Evolutionary conservation across 75 land plant species (phyloP).

Genomic region (Selaginella moellendorffii): DNA sequence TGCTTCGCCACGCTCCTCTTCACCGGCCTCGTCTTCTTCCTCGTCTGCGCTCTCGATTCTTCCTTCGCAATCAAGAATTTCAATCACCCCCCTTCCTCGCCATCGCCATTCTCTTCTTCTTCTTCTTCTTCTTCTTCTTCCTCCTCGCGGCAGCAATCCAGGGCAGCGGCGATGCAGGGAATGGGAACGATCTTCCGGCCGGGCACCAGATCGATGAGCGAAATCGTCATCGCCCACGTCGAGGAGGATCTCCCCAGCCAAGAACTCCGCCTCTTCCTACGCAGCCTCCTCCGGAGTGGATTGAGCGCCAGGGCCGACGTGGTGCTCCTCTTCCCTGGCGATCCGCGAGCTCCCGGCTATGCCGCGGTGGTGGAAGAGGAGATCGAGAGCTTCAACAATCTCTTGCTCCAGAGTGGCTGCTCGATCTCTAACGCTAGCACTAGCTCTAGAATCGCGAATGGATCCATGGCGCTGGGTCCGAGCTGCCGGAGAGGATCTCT

Average conservation of each 20-base stretch:
- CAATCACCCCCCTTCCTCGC: not conserved
- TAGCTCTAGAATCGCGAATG: no score
- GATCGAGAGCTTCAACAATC: not conserved
- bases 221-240: constrained; percentile 43
- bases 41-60: not conserved
- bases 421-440: not conserved
- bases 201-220: constrained; percentile 44
- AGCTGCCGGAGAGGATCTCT: no score
- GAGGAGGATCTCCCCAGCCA: constrained; percentile 14
- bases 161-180: constrained; percentile 37
- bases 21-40: not conserved
- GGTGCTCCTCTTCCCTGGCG: constrained; percentile 25
- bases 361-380: not conserved
- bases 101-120: no score
- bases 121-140: no score
- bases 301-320: constrained; percentile 37
- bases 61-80: not conserved
- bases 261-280: constrained; percentile 31
- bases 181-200: constrained; percentile 42
- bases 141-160: not conserved
- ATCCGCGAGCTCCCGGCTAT: not conserved
- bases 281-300: constrained; percentile 40
- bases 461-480: no score
- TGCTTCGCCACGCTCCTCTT: not conserved
- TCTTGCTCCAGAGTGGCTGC: not conserved